Base-by-base conservation (phyloP, 306 rosid species). In the Spatholobus suberectus region DNA sequence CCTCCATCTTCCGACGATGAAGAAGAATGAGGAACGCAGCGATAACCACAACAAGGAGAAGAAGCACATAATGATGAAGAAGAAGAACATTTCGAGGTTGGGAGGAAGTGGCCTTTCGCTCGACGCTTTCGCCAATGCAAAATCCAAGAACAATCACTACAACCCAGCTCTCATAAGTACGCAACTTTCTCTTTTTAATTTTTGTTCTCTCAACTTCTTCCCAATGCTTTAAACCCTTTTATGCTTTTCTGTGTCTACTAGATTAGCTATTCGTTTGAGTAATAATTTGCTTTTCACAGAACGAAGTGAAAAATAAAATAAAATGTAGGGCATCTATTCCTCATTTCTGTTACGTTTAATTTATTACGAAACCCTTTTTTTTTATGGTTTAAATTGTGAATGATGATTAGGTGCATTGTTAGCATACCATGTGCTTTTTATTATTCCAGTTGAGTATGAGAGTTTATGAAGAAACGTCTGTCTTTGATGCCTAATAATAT, bases 151-250 rank as follows among this genome's bases (percentile, higher is more conserved):
- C 87, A 74, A 57, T 82, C 78, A 78, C 88, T 96, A 89, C 67
- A 96, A 94, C 55, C 98, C 97, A 14, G 82, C 99, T 73, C 11
- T 87, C 73, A 92, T 96, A 73, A 94, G 99, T 96, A 90, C 47
- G 88, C 65, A 27, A 12, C 9, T 59, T 43, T 70, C n/a, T 52
- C 27, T 10, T 61, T 69, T 20, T 81, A 26, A 2, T 38, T n/a
- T n/a, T n/a, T n/a, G n/a, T n/a, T 47, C 38, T 0, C 8, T 65
- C 40, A 18, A 21, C 0, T 49, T 59, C 6, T 21, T 83, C 24
- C 2, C 11, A 13, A 4, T 23, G 26, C 34, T 81, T 29, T 55
- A 3, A 8, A 23, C 43, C 18, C 11, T 11, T 14, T 49, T 38
- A 6, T 35, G 2, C 5, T 46, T 43, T 43, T 67, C 4, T 14